phyloP scores from a whole-genome alignment of 2,329 filamentous ascomycete species.

The Calonectria pseudoturangicola region DNA sequence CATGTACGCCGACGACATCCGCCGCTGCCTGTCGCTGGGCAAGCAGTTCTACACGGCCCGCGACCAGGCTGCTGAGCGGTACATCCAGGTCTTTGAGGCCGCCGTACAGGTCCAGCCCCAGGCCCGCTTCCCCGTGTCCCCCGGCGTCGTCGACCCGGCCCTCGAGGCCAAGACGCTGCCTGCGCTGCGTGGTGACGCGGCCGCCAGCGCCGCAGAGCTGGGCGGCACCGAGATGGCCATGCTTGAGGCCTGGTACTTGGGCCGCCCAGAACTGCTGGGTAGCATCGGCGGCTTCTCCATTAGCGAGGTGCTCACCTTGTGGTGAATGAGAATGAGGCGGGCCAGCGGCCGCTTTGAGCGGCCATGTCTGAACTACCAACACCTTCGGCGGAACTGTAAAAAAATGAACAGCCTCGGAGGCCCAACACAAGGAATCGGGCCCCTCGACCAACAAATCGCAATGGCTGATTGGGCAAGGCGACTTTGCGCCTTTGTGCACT shows the following conservation, averaged over 20 bases:
- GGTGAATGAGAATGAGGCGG: constrained; percentile 41
- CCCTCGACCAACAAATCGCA: not conserved
- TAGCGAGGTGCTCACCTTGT: constrained; percentile 49
- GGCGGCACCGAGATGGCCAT: constrained; percentile 47
- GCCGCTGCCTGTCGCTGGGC: constrained; percentile 49
- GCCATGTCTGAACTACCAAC: constrained; percentile 15
- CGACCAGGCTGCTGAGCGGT: constrained; percentile 43
- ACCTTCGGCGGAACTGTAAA: not conserved
- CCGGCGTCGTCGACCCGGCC: constrained; percentile 46
- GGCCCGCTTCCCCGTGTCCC: constrained; percentile 38
- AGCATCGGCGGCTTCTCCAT: constrained; percentile 39
- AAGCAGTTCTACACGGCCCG: constrained; percentile 44
- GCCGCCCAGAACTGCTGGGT: constrained; percentile 36
- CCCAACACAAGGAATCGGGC: not conserved
- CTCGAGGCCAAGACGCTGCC: constrained; percentile 42
- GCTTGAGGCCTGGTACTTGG: constrained; percentile 51
- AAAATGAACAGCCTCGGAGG: not conserved
- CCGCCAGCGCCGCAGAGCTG: constrained; percentile 5
- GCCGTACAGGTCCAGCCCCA: constrained; percentile 48
- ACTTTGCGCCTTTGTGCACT: not conserved
- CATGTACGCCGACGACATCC: constrained; percentile 46
- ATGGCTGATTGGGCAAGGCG: not conserved
- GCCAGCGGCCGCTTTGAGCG: constrained; percentile 7
- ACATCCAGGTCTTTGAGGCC: constrained; percentile 45
- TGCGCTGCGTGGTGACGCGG: not conserved